A percentile compares a stretch with the other conserved stretches of the same genome.
These are phyloP conservation scores for Didymella glomerata DNA, from an alignment of 2,329 filamentous ascomycete species.

Conservation along the genomic window DNA sequence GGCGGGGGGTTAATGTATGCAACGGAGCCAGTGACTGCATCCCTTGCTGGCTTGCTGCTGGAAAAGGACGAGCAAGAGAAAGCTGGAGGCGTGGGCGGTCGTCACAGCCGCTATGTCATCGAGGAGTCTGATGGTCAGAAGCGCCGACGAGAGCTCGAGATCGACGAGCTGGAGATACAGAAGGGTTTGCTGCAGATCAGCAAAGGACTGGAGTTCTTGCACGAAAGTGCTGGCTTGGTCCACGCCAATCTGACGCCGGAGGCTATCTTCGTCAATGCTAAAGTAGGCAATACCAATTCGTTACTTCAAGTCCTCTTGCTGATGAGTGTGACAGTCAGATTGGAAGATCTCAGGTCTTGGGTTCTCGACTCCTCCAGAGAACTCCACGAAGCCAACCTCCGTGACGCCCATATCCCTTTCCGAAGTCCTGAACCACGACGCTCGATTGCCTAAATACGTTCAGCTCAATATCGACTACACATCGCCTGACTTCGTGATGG, in stretches of 20 bases:
- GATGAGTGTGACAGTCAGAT: constrained; percentile 70
- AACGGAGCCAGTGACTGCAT: constrained; percentile 89
- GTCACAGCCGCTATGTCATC: constrained; percentile 80
- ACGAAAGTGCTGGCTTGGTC: constrained; percentile 92
- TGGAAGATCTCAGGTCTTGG: constrained; percentile 98
- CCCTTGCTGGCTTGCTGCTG: constrained; percentile 79
- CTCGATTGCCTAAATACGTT: constrained; percentile 79
- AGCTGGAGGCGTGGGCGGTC: constrained; percentile 70
- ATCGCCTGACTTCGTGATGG: constrained; percentile 92
- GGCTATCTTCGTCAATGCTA: constrained; percentile 90
- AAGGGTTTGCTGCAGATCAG: constrained; percentile 93
- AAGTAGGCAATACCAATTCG: constrained; percentile 63
- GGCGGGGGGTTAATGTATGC: constrained; percentile 94
- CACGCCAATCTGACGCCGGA: constrained; percentile 96
- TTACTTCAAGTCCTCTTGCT: constrained; percentile 30
- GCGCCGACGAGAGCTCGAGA: constrained; percentile 79
- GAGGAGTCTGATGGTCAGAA: constrained; percentile 79
- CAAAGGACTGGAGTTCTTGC: constrained; percentile 92
- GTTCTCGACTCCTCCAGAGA: constrained; percentile 83
- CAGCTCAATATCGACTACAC: constrained; percentile 93
- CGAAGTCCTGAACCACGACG: constrained; percentile 85
- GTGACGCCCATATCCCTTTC: constrained; percentile 82
- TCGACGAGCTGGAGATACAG: constrained; percentile 97
- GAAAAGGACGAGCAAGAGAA: constrained; percentile 91
- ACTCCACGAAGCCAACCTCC: constrained; percentile 76